Evolutionary conservation across 2,329 filamentous ascomycete species (phyloP).

Genomic region (Colletotrichum incanum): DNA sequence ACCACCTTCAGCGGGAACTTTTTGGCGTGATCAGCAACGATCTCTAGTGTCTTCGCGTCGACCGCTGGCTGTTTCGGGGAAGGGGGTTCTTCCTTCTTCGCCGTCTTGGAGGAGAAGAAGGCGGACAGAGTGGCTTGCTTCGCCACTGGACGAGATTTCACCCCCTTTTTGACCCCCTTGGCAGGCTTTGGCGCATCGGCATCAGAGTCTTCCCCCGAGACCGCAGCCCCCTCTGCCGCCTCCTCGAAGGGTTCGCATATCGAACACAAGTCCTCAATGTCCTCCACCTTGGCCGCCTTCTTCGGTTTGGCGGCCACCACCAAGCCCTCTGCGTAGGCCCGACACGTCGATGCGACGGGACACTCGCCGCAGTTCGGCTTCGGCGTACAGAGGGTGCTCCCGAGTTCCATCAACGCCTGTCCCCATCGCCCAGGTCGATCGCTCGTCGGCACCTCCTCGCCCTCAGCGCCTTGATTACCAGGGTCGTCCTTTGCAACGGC

Average conservation of each 20-base stretch:
- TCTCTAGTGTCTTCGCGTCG: slow-evolving; percentile 47
- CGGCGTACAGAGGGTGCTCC: slow-evolving; percentile 74
- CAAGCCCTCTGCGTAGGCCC: slow-evolving; percentile 65
- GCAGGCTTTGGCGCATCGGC: slow-evolving; percentile 33
- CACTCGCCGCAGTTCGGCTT: slow-evolving; percentile 70
- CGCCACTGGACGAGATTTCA: slow-evolving; percentile 19
- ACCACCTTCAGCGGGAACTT: slow-evolving; percentile 66
- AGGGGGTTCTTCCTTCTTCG: slow-evolving; percentile 21
- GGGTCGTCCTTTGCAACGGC: slow-evolving; percentile 61
- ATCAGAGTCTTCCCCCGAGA: slow-evolving; percentile 18
- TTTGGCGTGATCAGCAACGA: slow-evolving; percentile 61
- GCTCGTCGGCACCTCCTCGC: slow-evolving; percentile 54
- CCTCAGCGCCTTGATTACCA: slow-evolving; percentile 38
- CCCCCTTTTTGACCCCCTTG: slow-evolving; percentile 23
- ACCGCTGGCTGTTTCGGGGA: slow-evolving; percentile 38
- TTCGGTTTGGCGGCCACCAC: slow-evolving; percentile 48
- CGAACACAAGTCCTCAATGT: slow-evolving; percentile 67
- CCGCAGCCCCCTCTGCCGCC: slow-evolving; percentile 45
- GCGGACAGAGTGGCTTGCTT: slow-evolving; percentile 54
- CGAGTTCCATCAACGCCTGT: slow-evolving; percentile 77
- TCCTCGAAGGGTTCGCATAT: slow-evolving; percentile 65
- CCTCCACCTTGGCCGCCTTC: slow-evolving; percentile 47
- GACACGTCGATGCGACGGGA: slow-evolving; percentile 67
- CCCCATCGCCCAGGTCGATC: slow-evolving; percentile 74
- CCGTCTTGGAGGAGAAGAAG: slow-evolving; percentile 53